Conservation (phyloP, 1,284 basidiomycete genomes). For the Sanghuangporus baumii region DNA sequence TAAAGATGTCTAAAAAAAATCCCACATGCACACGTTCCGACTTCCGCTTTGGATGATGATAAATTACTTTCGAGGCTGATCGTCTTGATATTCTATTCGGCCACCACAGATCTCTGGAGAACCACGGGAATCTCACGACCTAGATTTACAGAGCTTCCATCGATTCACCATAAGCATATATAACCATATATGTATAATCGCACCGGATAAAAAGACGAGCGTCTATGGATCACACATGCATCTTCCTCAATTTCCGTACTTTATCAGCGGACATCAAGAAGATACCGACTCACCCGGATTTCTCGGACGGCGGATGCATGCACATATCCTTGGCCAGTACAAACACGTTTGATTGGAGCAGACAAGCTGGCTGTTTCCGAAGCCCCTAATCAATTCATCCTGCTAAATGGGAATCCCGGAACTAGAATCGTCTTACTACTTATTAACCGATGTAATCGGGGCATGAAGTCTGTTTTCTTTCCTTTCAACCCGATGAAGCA, state of each 20-base stretch:
- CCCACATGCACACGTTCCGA: background rate
- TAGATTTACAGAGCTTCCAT: background rate
- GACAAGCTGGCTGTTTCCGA: background rate
- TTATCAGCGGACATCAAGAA: background rate
- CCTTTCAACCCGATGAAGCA: background rate
- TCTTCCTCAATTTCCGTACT: background rate
- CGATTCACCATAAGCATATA: too few species aligned
- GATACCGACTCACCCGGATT: background rate
- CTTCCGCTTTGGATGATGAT: background rate
- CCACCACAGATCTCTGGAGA: background rate
- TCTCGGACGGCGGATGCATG: background rate
- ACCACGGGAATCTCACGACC: background rate
- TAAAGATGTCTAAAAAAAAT: background rate
- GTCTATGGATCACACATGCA: background rate
- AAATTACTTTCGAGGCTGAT: background rate
- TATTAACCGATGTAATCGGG: background rate
- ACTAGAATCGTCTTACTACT: background rate
- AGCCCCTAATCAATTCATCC: background rate
- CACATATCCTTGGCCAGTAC: background rate
- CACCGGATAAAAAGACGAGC: too few species aligned
- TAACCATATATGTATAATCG: too few species aligned
- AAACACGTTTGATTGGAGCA: background rate
- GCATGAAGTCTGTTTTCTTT: background rate
- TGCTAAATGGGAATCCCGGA: background rate
- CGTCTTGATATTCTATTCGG: background rate